These are phyloP conservation scores for Hypomontagnella submonticulosa DNA, from an alignment of 495 filamentous ascomycete species.

Conservation along the genomic window DNA sequence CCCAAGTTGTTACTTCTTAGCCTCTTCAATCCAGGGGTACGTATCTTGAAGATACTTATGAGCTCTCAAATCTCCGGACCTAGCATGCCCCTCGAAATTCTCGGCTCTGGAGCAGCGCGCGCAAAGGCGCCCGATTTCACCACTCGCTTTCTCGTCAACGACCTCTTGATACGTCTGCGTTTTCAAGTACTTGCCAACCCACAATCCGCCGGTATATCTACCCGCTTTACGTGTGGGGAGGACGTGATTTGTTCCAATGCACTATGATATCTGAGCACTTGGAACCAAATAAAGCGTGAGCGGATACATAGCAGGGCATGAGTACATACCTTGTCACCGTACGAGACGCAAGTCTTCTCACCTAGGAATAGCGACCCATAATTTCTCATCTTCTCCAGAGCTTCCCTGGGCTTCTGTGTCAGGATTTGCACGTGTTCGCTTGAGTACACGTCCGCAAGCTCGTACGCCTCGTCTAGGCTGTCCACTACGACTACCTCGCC, in stretches of 20 bases:
- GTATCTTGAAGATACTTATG: conserved; percentile 55
- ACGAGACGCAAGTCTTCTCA: conserved; percentile 65
- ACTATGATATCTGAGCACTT: conserved; percentile 30
- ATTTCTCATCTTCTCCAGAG: conserved; percentile 62
- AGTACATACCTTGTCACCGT: conserved; percentile 58
- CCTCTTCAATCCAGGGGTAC: conserved; percentile 57
- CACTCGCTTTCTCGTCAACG: conserved; percentile 55
- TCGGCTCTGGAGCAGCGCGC: conserved; percentile 62
- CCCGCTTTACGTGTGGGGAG: conserved; percentile 62
- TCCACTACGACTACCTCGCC: conserved; percentile 62
- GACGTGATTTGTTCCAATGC: conserved; percentile 67
- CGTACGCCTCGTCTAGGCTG: conserved; percentile 58
- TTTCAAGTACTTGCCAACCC: conserved; percentile 64
- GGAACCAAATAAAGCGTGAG: background rate
- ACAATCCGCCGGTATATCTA: conserved; percentile 61
- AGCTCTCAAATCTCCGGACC: conserved; percentile 61
- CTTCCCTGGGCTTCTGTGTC: conserved; percentile 59
- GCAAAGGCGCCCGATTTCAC: conserved; percentile 62
- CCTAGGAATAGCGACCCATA: conserved; percentile 65
- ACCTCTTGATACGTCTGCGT: conserved; percentile 67
- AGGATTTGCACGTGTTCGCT: conserved; percentile 67
- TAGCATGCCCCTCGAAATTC: conserved; percentile 65
- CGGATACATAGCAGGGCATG: background rate
- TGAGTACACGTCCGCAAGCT: conserved; percentile 63
- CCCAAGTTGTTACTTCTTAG: conserved; percentile 19